Evolutionary conservation across 2,329 filamentous ascomycete species (phyloP), one percentile per base, ranked within the genome.

Genomic region (Trichoderma guizhouense): DNA sequence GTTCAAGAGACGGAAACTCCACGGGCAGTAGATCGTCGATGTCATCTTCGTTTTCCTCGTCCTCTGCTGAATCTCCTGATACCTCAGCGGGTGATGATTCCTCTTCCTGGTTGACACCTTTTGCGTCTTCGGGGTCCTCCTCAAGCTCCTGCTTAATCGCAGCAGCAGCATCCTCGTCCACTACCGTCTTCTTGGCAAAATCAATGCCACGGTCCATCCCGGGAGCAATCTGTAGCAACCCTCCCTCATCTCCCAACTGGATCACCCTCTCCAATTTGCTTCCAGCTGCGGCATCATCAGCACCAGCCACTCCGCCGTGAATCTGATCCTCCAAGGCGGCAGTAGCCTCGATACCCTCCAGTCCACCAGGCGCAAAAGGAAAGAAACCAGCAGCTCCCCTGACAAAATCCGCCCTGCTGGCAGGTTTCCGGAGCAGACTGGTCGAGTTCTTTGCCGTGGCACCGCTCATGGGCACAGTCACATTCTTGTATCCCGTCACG

Each of bases 361-460:
- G 82, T 1, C 96, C 96, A 70, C 95, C 95, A 0, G 95, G 95
- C 0, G 94, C 92, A 82, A 98, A 98, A 0, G 95, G 95, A 72
- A 97, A 97, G 83, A 97, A 98, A 0, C 95, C 95, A 8, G 95
- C 94, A 43, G 93, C 95, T 15, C 96, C 96, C 73, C 95, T 89
- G 14, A 98, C 95, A 81, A 98, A 97, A 64, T 98, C 95, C 34
- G 93, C 93, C 74, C 93, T 89, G 71, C 90, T 91, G 15, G 93
- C 95, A 4, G 95, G 95, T 79, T 97, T 97, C 60, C 96, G 89
- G 18, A 93, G 84, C 53, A 98, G 86, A 6, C 94, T 97, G 0
- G 95, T 98, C 3, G 94, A 98, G 79, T 97, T 97, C 83, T 98
- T 99, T 62, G 94, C 95, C 18, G 93, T 98, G 18, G 93, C 93